Evolutionary conservation across 1,284 basidiomycete genomes (phyloP).

Genomic region (Sparassis latifolia): DNA sequence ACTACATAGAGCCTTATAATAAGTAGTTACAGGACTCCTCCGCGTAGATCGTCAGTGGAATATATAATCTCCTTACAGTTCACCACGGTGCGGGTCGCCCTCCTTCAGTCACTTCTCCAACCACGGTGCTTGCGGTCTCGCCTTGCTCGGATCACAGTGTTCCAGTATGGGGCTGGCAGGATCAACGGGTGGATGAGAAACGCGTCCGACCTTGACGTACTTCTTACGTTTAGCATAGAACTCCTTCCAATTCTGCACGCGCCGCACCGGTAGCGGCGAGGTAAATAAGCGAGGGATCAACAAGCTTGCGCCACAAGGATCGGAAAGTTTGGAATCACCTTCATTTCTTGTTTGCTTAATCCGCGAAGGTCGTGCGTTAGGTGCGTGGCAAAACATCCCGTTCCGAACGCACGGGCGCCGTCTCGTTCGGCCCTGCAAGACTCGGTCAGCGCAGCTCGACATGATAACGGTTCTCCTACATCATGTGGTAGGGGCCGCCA

Average conservation of each 20-base stretch:
- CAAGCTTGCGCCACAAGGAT: no score
- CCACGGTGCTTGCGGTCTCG: conserved; percentile 14
- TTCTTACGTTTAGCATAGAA: conserved; percentile 81
- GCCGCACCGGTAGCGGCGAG: conserved; percentile 32
- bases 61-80: no score
- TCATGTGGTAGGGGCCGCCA: conserved; percentile 79
- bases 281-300: no score
- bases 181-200: conserved; percentile 73
- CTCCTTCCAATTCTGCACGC: conserved; percentile 80
- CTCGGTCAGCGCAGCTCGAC: neutral
- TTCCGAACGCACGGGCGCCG: conserved; percentile 85
- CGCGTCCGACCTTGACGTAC: conserved; percentile 73
- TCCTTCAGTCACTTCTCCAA: conserved; percentile 14
- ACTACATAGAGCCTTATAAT: conserved; percentile 1
- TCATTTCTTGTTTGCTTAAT: conserved; percentile 62
- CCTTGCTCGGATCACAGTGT: conserved; percentile 66
- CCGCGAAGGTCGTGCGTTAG: conserved; percentile 87
- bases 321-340: conserved; percentile 32
- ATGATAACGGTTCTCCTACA: conserved; percentile 44
- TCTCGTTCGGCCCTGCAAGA: conserved; percentile 73
- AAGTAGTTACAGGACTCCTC: neutral
- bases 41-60: no score
- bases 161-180: conserved; percentile 72
- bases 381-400: conserved; percentile 88
- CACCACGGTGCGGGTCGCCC: no score